Evolutionary conservation across 1,284 basidiomycete species (phyloP), one percentile per base, ranked within the genome.

Genomic region (Lentinus polychrous): DNA sequence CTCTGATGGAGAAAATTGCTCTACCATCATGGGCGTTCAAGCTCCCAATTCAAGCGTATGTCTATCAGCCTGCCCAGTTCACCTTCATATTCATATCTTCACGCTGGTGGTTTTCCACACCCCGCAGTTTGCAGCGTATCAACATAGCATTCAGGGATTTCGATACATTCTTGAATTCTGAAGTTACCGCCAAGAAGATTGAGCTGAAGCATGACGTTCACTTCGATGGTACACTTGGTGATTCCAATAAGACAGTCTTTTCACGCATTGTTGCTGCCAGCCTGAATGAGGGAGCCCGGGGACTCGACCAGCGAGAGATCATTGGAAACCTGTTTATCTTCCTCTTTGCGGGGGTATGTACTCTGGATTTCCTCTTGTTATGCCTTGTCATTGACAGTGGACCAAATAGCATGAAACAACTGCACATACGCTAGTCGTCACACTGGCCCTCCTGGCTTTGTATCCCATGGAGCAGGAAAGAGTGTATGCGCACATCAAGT

Each of bases 291-390:
- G 52, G 54, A 2, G 38, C 51, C n/a, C 37, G 49, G 11, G 52
- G 54, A 4, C 46, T 57, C 10, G 44, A 34, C 8, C 48, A 54
- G 14, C 32, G 32, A 2, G 54, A 56, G 27, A 48, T 57, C 24
- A 52, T 52, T 20, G 56, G 56, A 2, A 55, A 58, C 43, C 33
- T 53, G 10, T 54, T 56, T 45, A 52, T 51, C 6, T 52, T 56
- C 31, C 34, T 56, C 33, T 55, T 58, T 40, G 56, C 56, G 8
- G 56, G 56, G 37, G 56, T 56, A 18, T 37, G 54, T 40, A 22
- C 15, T 33, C 17, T 17, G 15, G 11, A 27, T 12, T n/a, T 39
- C 23, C 3, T 8, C 22, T 31, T 8, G 8, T n/a, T 7, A 24
- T 8, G 15, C 36, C 23, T 10, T 12, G 8, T 14, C 7, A 33